phyloP scores from a whole-genome alignment of 495 filamentous ascomycete species.

The Lophiostoma macrostomum region DNA sequence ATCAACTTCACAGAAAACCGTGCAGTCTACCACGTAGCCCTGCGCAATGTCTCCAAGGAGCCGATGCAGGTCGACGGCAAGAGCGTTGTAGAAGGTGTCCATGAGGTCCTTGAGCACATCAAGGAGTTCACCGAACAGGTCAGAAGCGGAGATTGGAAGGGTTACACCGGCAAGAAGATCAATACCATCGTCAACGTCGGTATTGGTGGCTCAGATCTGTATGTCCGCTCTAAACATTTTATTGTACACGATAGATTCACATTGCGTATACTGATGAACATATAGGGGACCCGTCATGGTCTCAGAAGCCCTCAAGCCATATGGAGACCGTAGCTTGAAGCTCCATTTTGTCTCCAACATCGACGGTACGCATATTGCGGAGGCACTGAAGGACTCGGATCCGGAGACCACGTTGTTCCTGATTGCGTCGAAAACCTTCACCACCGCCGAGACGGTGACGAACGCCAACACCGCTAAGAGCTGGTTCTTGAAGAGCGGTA shows the following conservation, averaged over 20 bases:
- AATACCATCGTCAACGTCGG: slow-evolving; percentile 96
- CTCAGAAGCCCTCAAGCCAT: slow-evolving; percentile 91
- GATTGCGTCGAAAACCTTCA: slow-evolving; percentile 98
- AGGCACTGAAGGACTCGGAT: slow-evolving; percentile 82
- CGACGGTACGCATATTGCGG: slow-evolving; percentile 94
- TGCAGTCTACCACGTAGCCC: slow-evolving; percentile 90
- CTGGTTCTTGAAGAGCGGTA: slow-evolving; percentile 90
- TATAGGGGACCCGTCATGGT: slow-evolving; percentile 95
- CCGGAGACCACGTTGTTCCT: slow-evolving; percentile 97
- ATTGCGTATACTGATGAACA: slow-evolving; percentile 9
- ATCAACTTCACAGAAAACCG: slow-evolving; percentile 99
- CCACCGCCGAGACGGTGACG: slow-evolving; percentile 92
- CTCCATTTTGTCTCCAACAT: slow-evolving; percentile 99
- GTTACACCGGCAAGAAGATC: slow-evolving; percentile 96
- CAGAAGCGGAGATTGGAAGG: slow-evolving; percentile 94
- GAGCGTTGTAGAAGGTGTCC: slow-evolving; percentile 93
- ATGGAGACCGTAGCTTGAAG: slow-evolving; percentile 76
- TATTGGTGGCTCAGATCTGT: slow-evolving; percentile 98
- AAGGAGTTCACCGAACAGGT: slow-evolving; percentile 95
- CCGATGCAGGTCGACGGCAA: slow-evolving; percentile 90
- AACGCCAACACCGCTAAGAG: slow-evolving; percentile 95
- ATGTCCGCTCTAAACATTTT: slow-evolving; percentile 48
- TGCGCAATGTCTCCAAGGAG: slow-evolving; percentile 82
- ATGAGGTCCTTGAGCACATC: slow-evolving; percentile 90
- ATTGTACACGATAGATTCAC: no score